A percentile compares a stretch with the other conserved stretches of the same genome.
Conservation (phyloP, 805 yeast species). For the Kazachstania africana region DNA sequence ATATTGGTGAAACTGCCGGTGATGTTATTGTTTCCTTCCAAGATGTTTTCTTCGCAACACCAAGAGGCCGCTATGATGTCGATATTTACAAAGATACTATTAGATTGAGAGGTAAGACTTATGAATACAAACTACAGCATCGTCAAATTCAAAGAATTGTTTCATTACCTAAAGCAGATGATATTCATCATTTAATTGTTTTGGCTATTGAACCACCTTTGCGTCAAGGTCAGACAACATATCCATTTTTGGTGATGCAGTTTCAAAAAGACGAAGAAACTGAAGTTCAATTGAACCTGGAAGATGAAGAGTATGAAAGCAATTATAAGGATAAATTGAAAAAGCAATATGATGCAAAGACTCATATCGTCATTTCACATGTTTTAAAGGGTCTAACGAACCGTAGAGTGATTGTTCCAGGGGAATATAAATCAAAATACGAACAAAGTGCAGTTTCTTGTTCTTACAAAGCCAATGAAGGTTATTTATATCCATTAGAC, state of each 20-base stretch:
- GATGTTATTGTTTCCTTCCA: slow-evolving; percentile 89
- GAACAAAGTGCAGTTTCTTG: slow-evolving; percentile 82
- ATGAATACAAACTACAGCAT: slow-evolving; percentile 90
- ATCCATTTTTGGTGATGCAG: slow-evolving; percentile 85
- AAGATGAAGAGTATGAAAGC: slow-evolving; percentile 66
- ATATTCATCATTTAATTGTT: slow-evolving; percentile 74
- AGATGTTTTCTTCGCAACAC: slow-evolving; percentile 85
- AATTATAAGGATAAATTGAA: slow-evolving; percentile 69
- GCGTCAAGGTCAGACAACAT: slow-evolving; percentile 96
- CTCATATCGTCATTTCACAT: slow-evolving; percentile 79
- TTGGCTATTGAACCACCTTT: slow-evolving; percentile 93
- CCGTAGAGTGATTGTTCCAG: slow-evolving; percentile 74
- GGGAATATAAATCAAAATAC: slow-evolving; percentile 63
- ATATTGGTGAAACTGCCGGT: slow-evolving; percentile 88
- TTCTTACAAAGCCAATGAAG: slow-evolving; percentile 90
- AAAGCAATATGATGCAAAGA: slow-evolving; percentile 65
- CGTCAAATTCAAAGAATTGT: slow-evolving; percentile 83
- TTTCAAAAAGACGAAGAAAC: slow-evolving; percentile 83
- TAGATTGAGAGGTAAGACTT: slow-evolving; percentile 92
- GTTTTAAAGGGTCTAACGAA: slow-evolving; percentile 85
- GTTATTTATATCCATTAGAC: slow-evolving; percentile 85
- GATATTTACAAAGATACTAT: slow-evolving; percentile 83
- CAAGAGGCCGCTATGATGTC: slow-evolving; percentile 96
- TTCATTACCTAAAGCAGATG: slow-evolving; percentile 90
- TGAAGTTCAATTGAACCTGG: slow-evolving; percentile 77